phyloP scores from a whole-genome alignment of 345 rosid genomes.

The Pugionium dolabratum region DNA sequence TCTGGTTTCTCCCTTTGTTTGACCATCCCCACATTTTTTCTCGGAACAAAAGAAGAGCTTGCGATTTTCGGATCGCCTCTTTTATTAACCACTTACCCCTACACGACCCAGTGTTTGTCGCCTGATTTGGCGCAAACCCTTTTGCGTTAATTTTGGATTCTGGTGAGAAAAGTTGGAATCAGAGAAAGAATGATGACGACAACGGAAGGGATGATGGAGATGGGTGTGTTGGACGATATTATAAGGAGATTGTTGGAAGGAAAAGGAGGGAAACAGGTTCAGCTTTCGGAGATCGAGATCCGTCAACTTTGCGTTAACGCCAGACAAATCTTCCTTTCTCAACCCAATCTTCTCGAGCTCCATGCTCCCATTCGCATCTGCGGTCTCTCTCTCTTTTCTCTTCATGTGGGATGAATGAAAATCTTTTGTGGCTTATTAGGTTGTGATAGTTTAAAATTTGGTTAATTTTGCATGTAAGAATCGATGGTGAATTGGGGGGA shows the following conservation, averaged over 20 bases:
- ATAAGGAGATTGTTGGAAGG: slow-evolving; percentile 90
- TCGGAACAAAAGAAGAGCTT: slow-evolving; percentile 27
- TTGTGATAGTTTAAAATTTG: slow-evolving; percentile 10
- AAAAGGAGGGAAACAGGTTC: slow-evolving; percentile 90
- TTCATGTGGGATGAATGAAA: background rate
- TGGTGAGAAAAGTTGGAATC: slow-evolving; percentile 20
- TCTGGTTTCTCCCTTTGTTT: slow-evolving; percentile 30
- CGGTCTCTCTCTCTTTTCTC: slow-evolving; percentile 50
- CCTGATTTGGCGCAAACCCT: slow-evolving; percentile 33
- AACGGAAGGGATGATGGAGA: slow-evolving; percentile 78
- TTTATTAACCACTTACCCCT: background rate
- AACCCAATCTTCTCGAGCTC: slow-evolving; percentile 80
- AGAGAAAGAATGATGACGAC: slow-evolving; percentile 51
- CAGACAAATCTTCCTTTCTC: slow-evolving; percentile 86
- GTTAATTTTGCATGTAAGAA: slow-evolving; percentile 11
- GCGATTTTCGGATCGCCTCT: slow-evolving; percentile 10
- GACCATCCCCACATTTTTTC: slow-evolving; percentile 41
- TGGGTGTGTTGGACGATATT: slow-evolving; percentile 82
- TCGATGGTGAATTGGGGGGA: background rate
- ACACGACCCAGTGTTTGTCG: slow-evolving; percentile 25
- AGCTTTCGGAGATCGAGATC: slow-evolving; percentile 96
- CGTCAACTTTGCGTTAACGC: slow-evolving; percentile 96
- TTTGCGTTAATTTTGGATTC: slow-evolving; percentile 22
- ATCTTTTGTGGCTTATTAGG: background rate
- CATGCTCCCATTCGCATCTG: slow-evolving; percentile 88